Conservation (phyloP, 2,329 filamentous ascomycete species). For the Cercospora sp. region DNA sequence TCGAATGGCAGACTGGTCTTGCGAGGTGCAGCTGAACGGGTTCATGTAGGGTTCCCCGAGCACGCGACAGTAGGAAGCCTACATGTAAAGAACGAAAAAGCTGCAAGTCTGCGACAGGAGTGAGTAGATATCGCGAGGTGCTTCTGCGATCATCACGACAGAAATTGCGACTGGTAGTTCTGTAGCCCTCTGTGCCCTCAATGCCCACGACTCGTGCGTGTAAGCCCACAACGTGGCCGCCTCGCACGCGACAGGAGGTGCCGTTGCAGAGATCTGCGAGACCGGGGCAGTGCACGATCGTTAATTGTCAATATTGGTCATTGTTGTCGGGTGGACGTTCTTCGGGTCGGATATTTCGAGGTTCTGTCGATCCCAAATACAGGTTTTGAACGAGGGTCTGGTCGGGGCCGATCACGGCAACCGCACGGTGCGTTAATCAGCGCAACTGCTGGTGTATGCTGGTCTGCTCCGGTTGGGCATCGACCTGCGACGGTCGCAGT, state of each 20-base stretch:
- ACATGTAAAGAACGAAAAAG: no score
- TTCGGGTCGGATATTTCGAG: not conserved
- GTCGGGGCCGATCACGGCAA: not conserved
- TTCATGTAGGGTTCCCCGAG: not conserved
- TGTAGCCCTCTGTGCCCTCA: not conserved
- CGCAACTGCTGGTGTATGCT: not conserved
- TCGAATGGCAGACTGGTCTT: not conserved
- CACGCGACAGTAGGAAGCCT: not conserved
- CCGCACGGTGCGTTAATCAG: not conserved
- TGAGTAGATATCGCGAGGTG: not conserved
- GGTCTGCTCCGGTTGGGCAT: not conserved
- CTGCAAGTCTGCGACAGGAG: not conserved
- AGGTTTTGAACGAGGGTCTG: not conserved
- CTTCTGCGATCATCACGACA: not conserved
- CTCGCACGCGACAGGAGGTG: slow-evolving; percentile 3
- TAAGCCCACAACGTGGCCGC: not conserved
- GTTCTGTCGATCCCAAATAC: not conserved
- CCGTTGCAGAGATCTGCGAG: not conserved
- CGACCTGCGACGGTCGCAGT: not conserved
- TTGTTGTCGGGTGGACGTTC: not conserved
- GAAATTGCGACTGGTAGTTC: not conserved
- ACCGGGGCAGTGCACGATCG: slow-evolving; percentile 23
- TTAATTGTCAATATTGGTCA: not conserved
- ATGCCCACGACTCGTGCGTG: not conserved
- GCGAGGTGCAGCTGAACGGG: not conserved